Evolutionary conservation across 2,329 filamentous ascomycete genomes (phyloP).

Genomic region (Fusarium anguioides): DNA sequence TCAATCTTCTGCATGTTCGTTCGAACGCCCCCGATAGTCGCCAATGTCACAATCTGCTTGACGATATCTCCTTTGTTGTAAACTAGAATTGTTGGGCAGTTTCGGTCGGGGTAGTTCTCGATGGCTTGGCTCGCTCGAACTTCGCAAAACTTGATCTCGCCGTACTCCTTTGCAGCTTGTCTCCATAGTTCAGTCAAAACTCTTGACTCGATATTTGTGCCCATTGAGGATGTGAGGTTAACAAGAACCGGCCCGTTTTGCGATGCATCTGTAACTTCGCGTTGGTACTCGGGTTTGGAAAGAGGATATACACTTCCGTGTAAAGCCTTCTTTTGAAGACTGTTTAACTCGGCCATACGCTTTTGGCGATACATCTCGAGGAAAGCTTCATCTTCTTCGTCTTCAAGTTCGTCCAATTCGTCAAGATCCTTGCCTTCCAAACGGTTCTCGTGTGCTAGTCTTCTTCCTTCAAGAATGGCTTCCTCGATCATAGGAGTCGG

Average conservation of each 20-base stretch:
- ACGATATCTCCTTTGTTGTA: slow-evolving; percentile 94
- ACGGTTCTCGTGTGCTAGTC: slow-evolving; percentile 89
- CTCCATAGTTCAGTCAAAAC: slow-evolving; percentile 88
- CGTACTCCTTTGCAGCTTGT: slow-evolving; percentile 84
- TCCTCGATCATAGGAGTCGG: slow-evolving; percentile 97
- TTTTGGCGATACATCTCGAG: slow-evolving; percentile 89
- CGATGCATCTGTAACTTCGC: slow-evolving; percentile 92
- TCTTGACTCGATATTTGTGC: slow-evolving; percentile 86
- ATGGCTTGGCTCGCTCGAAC: slow-evolving; percentile 93
- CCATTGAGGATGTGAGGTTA: slow-evolving; percentile 80
- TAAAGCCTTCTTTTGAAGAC: slow-evolving; percentile 78
- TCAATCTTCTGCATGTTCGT: slow-evolving; percentile 82
- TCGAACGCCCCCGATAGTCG: slow-evolving; percentile 77
- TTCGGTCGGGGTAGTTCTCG: slow-evolving; percentile 93
- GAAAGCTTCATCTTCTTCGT: slow-evolving; percentile 94
- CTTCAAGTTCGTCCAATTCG: slow-evolving; percentile 92
- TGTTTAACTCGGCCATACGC: slow-evolving; percentile 83
- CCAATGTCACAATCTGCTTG: slow-evolving; percentile 90
- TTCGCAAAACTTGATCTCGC: slow-evolving; percentile 97
- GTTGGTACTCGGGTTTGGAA: slow-evolving; percentile 92
- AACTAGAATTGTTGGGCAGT: slow-evolving; percentile 92
- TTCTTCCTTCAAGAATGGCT: slow-evolving; percentile 84
- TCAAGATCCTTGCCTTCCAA: slow-evolving; percentile 95
- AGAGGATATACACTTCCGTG: slow-evolving; percentile 94
- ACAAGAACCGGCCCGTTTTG: slow-evolving; percentile 77